Evolutionary conservation across 352 stramenopile genomes (phyloP).

Genomic region (Phytopythium oedochilum): DNA sequence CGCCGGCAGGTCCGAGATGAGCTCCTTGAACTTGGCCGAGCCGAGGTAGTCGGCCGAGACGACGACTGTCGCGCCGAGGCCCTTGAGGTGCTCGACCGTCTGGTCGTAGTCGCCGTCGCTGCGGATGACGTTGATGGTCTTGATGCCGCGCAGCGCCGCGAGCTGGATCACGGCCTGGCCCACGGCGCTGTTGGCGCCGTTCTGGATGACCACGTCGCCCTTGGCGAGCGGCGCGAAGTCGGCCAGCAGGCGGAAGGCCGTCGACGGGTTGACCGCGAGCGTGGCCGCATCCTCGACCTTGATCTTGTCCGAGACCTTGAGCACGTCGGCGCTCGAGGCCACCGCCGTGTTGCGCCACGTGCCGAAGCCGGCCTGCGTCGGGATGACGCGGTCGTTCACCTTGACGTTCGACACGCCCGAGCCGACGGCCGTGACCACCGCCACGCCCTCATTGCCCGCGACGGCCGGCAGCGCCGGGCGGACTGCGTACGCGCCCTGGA

Average conservation of each 20-base stretch:
- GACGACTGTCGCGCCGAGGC: constrained; percentile 71
- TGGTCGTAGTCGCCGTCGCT: constrained; percentile 78
- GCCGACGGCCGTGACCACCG: constrained; percentile 81
- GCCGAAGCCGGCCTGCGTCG: constrained; percentile 58
- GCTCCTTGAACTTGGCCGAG: constrained; percentile 80
- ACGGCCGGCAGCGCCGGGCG: constrained; percentile 73
- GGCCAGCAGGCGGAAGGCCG: constrained; percentile 79
- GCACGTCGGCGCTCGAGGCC: constrained; percentile 49
- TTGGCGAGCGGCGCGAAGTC: constrained; percentile 77
- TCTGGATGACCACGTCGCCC: constrained; percentile 89
- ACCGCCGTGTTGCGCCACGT: constrained; percentile 77
- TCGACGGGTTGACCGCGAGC: constrained; percentile 79
- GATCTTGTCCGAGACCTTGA: constrained; percentile 84
- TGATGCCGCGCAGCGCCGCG: constrained; percentile 78
- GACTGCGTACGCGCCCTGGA: constrained; percentile 82
- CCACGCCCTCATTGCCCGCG: constrained; percentile 83
- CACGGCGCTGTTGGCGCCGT: constrained; percentile 85
- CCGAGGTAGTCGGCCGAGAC: constrained; percentile 67
- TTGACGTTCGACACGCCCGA: constrained; percentile 74
- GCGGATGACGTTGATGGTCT: constrained; percentile 89
- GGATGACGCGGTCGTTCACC: constrained; percentile 86
- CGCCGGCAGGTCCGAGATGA: constrained; percentile 74
- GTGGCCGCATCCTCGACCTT: constrained; percentile 79
- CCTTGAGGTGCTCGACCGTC: constrained; percentile 75
- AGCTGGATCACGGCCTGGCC: constrained; percentile 88